These are phyloP conservation scores for Erythrobasidium hasegawianum DNA, from an alignment of 1,284 basidiomycete genomes.

Conservation along the genomic window DNA sequence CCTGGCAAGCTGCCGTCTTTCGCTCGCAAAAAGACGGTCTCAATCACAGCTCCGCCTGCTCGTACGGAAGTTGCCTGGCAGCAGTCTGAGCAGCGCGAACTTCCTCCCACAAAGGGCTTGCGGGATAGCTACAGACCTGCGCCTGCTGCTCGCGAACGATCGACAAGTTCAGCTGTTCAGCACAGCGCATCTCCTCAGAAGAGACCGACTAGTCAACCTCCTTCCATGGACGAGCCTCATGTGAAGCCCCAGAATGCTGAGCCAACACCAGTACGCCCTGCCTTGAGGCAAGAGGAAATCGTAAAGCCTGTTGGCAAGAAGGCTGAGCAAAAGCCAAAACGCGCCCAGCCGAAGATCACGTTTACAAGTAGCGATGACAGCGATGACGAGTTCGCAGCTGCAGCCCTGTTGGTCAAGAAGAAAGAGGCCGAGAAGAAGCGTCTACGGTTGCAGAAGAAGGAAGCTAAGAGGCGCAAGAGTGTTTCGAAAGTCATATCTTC, in stretches of 20 bases:
- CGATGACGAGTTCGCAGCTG: too few relatives aligned
- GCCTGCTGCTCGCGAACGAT: background rate
- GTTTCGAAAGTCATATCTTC: too few relatives aligned
- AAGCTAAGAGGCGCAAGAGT: too few relatives aligned
- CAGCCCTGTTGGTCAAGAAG: too few relatives aligned
- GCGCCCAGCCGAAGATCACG: conserved; percentile 35
- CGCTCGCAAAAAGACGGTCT: background rate
- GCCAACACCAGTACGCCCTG: background rate
- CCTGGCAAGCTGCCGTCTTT: background rate
- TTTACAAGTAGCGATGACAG: conserved; percentile 46
- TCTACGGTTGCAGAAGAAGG: too few relatives aligned
- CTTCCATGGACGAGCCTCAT: background rate
- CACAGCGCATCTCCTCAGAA: background rate
- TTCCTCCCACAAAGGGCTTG: background rate
- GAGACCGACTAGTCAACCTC: background rate
- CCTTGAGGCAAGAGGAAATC: background rate
- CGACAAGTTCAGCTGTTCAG: background rate
- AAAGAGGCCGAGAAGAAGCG: too few relatives aligned
- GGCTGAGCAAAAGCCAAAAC: conserved; percentile 16
- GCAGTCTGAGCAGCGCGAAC: background rate
- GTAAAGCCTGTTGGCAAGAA: background rate
- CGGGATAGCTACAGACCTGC: conserved; percentile 1
- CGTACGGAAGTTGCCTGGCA: too few relatives aligned
- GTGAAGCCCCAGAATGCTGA: background rate
- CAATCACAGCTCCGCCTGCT: too few relatives aligned